Evolutionary conservation across 805 yeast genomes (phyloP).

Genomic region (Wickerhamomyces mucosus): DNA sequence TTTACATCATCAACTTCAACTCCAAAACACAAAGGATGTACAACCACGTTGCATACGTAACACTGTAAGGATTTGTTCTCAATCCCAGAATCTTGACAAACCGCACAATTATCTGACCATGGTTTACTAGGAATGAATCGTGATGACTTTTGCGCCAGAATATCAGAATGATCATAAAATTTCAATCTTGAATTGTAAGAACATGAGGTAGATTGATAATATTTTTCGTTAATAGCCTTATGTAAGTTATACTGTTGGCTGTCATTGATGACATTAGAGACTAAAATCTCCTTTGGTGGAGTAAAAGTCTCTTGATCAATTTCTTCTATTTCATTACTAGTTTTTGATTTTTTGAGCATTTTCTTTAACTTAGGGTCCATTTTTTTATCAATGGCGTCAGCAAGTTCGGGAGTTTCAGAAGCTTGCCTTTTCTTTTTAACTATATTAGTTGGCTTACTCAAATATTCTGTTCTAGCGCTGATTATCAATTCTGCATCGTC

Average conservation of each 20-base stretch:
- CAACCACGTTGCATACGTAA: slow-evolving; percentile 54
- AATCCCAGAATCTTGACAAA: slow-evolving; percentile 38
- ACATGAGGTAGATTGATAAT: slow-evolving; percentile 10
- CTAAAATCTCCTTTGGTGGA: slow-evolving; percentile 2
- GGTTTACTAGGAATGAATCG: too few species aligned
- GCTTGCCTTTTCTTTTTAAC: too few species aligned
- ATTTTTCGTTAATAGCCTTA: slow-evolving; percentile 9
- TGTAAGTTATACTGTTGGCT: slow-evolving; percentile 2
- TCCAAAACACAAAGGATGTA: slow-evolving; percentile 69
- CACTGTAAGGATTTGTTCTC: slow-evolving; percentile 42
- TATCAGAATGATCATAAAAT: slow-evolving; percentile 14
- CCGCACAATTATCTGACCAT: slow-evolving; percentile 38
- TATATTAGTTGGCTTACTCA: too few species aligned
- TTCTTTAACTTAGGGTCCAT: slow-evolving; percentile 23
- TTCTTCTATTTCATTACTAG: slow-evolving; percentile 2
- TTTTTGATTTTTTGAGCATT: background rate
- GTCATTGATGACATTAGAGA: slow-evolving; percentile 6
- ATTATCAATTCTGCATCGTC: slow-evolving; percentile 50
- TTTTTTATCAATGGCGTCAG: too few species aligned
- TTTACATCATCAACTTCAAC: slow-evolving; percentile 15
- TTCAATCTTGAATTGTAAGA: slow-evolving; percentile 10
- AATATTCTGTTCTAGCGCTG: too few species aligned
- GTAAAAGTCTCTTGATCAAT: slow-evolving; percentile 1
- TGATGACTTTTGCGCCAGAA: too few species aligned
- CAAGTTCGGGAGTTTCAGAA: too few species aligned